Conservation (phyloP, 495 filamentous ascomycete genomes). For the Penicillium bovifimosum region DNA sequence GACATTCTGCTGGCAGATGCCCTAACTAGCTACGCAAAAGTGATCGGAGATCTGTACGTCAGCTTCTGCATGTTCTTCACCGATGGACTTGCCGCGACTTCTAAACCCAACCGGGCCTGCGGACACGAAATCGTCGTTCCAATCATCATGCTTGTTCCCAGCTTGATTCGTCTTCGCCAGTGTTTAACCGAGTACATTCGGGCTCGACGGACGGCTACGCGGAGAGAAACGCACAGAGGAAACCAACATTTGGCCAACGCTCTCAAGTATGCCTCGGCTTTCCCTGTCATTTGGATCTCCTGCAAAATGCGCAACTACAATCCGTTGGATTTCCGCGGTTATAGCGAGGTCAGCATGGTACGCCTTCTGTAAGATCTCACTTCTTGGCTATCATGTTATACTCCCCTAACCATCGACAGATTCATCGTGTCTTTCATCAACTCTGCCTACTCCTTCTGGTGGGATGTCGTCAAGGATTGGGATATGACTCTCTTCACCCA, state of each 20-base stretch:
- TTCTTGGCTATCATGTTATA: neutral
- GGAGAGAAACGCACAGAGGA: conserved; percentile 53
- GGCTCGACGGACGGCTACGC: conserved; percentile 48
- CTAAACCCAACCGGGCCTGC: conserved; percentile 72
- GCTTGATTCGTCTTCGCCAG: conserved; percentile 80
- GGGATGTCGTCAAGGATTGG: conserved; percentile 97
- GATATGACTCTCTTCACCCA: conserved; percentile 76
- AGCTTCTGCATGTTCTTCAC: conserved; percentile 84
- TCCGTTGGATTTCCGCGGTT: conserved; percentile 45
- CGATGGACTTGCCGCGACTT: conserved; percentile 62
- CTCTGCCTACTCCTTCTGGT: conserved; percentile 91
- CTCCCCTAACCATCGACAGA: conserved; percentile 25
- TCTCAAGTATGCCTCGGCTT: conserved; percentile 83
- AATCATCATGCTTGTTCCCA: conserved; percentile 73
- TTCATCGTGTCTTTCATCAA: conserved; percentile 67
- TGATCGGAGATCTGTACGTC: conserved; percentile 85
- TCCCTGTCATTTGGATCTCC: conserved; percentile 80
- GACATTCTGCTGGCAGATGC: conserved; percentile 94
- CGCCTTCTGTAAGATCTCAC: conserved; percentile 45
- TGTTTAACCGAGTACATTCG: conserved; percentile 84
- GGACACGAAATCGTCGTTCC: conserved; percentile 73
- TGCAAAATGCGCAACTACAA: conserved; percentile 67
- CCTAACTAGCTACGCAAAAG: conserved; percentile 87
- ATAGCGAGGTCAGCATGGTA: conserved; percentile 52
- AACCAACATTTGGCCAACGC: conserved; percentile 90